These are phyloP conservation scores for Apophysomyces ossiformis DNA, from an alignment of 371 early-diverging fungal genomes.

Conservation along the genomic window DNA sequence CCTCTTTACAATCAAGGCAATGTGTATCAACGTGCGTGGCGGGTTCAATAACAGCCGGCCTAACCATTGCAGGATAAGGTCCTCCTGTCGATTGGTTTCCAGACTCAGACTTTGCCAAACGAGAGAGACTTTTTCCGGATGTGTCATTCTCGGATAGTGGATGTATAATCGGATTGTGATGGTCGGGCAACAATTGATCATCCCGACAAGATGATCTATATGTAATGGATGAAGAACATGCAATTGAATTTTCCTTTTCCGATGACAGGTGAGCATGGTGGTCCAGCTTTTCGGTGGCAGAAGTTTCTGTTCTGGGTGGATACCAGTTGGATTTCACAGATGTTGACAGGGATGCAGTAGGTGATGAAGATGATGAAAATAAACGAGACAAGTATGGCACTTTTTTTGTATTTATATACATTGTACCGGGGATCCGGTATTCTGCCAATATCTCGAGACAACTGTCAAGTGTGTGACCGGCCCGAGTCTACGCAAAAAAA, in stretches of 20 bases:
- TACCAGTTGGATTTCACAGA: background rate
- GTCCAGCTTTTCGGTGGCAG: background rate
- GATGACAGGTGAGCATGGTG: slow-evolving; percentile 6
- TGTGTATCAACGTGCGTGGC: background rate
- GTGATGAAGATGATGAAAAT: slow-evolving; percentile 8
- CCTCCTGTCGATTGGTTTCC: background rate
- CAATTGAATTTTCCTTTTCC: background rate
- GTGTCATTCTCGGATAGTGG: slow-evolving; percentile 1
- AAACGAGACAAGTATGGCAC: slow-evolving; percentile 7
- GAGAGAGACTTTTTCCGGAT: background rate
- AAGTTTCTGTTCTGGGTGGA: background rate
- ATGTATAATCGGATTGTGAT: background rate
- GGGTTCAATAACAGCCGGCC: background rate
- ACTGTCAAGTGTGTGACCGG: slow-evolving; percentile 14
- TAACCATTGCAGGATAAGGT: background rate
- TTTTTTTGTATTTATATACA: slow-evolving; percentile 9
- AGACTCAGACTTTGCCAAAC: background rate
- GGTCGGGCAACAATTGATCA: background rate
- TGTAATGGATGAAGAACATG: background rate
- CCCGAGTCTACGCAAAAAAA: background rate
- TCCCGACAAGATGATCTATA: background rate
- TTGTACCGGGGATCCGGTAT: slow-evolving; percentile 13
- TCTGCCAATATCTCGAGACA: slow-evolving; percentile 14
- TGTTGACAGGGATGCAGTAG: slow-evolving; percentile 6
- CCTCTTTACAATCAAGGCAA: background rate